Evolutionary conservation across 257 asterid species (phyloP).

Genomic region (Euphrasia confusa): DNA sequence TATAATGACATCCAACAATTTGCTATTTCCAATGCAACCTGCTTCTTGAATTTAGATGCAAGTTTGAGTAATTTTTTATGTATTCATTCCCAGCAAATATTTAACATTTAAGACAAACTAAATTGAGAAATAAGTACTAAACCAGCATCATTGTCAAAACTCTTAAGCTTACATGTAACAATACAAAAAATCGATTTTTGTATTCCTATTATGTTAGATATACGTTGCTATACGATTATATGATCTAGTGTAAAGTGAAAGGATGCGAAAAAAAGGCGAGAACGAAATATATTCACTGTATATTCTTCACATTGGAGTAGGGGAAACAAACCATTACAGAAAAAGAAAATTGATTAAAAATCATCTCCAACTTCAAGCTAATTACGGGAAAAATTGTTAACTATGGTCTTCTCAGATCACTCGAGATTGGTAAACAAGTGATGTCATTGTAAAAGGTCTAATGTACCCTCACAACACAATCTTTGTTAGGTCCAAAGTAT

Average conservation of each 20-base stretch:
- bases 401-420: conserved; percentile 19
- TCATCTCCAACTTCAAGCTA: conserved; percentile 10
- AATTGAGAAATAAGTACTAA: neutral
- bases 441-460: neutral
- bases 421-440: conserved; percentile 15
- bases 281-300: neutral
- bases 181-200: neutral
- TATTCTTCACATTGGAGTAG: conserved; percentile 1
- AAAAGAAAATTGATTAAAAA: neutral
- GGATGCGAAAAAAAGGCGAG: neutral
- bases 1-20: too few species aligned
- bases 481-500: neutral
- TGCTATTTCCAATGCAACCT: too few species aligned
- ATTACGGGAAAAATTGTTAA: conserved; percentile 3
- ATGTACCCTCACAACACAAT: neutral
- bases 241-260: too few species aligned
- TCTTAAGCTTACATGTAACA: neutral
- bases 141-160: neutral
- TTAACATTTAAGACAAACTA: conserved; percentile 4
- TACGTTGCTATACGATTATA: neutral
- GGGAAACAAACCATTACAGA: conserved; percentile 7
- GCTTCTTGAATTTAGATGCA: neutral
- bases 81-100: conserved; percentile 9
- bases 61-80: conserved; percentile 21
- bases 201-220: neutral